Base-by-base conservation (phyloP, 306 rosid genomes). In the Lathyrus sativus region DNA sequence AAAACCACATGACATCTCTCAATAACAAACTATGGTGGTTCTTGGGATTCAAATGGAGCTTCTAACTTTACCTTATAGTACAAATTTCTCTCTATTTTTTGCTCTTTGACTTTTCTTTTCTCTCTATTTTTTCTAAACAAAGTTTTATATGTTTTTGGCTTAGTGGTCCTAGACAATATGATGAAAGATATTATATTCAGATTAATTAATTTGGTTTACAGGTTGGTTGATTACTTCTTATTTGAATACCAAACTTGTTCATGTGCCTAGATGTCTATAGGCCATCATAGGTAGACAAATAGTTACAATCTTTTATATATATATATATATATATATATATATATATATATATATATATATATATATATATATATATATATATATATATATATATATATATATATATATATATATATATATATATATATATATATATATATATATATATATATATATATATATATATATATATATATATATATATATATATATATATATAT, bases 211-310 rank as follows among this genome's bases (percentile, higher is more conserved):
- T 57, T 65, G 9, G 4, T 56, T 65, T 65, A 61, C 58, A 60
- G 67, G 67, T 49, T 80, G 75, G 74, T 18, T 56, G 31, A 69
- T 62, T 67, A 19, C 22, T 50, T 48, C 60, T 66, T 35, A 54
- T 51, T 72, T 38, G 70, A 72, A 55, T 72, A 46, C 51, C 44
- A 35, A 39, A 71, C 49, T 53, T 51, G 67, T 13, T 58, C 4
- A 60, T 49, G 70, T 49, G 70, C 63, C 70, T 29, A n/a, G 44
- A 67, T 42, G 62, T 53, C 59, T 26, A 33, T 33, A 15, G 76
- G 76, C 43, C 72, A 46, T 78, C 62, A 12, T 37, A n/a, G 71
- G 22, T 31, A 22, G 9, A 67, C 62, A 3, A 29, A 33, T 29
- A 66, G 41, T 62, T 56, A 33, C 12, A 72, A 11, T 72, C 22